phyloP scores from a whole-genome alignment of 495 filamentous ascomycete genomes.

The Melanomma pulvis-pyrius region DNA sequence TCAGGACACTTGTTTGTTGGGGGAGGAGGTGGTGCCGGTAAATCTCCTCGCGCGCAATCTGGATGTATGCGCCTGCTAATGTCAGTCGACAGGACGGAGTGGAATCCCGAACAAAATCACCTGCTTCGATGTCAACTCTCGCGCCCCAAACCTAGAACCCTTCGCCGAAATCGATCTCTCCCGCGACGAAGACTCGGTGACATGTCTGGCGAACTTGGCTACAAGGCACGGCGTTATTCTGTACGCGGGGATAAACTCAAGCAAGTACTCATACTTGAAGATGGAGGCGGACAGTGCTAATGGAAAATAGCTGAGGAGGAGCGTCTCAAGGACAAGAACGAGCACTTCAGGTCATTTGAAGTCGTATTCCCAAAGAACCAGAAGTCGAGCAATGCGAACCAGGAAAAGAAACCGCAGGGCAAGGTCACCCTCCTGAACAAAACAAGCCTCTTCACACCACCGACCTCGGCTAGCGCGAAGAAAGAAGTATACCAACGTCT shows the following conservation, averaged over 20 bases:
- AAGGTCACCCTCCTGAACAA: constrained; percentile 42
- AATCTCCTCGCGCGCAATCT: not conserved
- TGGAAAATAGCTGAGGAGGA: constrained; percentile 50
- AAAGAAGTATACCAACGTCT: constrained; percentile 79
- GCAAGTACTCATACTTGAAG: constrained; percentile 31
- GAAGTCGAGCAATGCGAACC: constrained; percentile 33
- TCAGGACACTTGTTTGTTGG: not conserved
- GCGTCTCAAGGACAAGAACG: constrained; percentile 75
- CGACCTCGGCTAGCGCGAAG: constrained; percentile 47
- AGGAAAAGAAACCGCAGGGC: constrained; percentile 48
- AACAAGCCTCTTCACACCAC: constrained; percentile 62
- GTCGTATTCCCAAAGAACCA: constrained; percentile 54
- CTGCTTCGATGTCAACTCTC: constrained; percentile 67
- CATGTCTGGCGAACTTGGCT: constrained; percentile 67
- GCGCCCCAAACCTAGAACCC: constrained; percentile 59
- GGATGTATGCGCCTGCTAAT: not conserved
- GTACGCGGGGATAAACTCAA: constrained; percentile 75
- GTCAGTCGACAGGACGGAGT: constrained; percentile 52
- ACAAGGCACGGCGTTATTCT: constrained; percentile 52
- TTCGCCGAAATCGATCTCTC: constrained; percentile 78
- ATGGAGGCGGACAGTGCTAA: not conserved
- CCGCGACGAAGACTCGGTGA: constrained; percentile 88
- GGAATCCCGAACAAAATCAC: constrained; percentile 91
- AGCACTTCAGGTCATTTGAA: constrained; percentile 82
- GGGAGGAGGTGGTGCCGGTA: not conserved